Conservation (phyloP, 768 basidiomycete species). For the Suillus spraguei region DNA sequence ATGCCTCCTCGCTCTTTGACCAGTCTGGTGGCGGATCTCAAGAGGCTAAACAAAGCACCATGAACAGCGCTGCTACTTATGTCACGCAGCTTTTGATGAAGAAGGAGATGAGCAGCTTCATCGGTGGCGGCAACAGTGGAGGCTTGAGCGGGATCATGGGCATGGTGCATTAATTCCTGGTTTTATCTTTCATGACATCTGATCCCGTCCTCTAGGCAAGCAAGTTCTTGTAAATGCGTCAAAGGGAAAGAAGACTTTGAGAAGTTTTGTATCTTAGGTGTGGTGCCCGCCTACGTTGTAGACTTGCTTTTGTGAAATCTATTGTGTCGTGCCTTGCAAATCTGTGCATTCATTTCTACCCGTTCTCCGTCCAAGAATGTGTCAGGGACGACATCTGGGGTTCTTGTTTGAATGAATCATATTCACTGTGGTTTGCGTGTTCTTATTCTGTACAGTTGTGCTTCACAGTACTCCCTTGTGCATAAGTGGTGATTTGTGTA, state of each 20-base stretch:
- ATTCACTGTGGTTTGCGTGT: no score
- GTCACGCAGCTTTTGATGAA: slow-evolving; percentile 83
- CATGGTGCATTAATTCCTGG: slow-evolving; percentile 49
- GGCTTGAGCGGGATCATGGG: slow-evolving; percentile 63
- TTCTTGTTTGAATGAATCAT: no score
- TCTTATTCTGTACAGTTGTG: no score
- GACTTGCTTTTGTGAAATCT: background rate
- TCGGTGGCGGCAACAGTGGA: slow-evolving; percentile 69
- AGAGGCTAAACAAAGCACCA: slow-evolving; percentile 74
- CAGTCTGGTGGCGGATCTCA: slow-evolving; percentile 61
- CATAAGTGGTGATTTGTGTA: no score
- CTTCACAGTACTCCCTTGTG: no score
- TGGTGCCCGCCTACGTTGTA: background rate
- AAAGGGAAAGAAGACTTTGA: background rate
- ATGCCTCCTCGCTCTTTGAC: slow-evolving; percentile 70
- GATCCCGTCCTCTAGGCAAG: slow-evolving; percentile 26
- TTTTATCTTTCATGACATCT: background rate
- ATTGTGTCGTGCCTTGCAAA: no score
- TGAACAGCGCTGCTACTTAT: slow-evolving; percentile 84
- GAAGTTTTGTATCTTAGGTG: background rate
- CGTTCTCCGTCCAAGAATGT: no score
- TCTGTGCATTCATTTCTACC: no score
- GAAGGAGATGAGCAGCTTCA: slow-evolving; percentile 54
- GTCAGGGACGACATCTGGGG: no score
- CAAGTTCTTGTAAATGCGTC: slow-evolving; percentile 29